These are phyloP conservation scores for Bacterosira constricta DNA, from an alignment of 108 stramenopile genomes.

Conservation along the genomic window DNA sequence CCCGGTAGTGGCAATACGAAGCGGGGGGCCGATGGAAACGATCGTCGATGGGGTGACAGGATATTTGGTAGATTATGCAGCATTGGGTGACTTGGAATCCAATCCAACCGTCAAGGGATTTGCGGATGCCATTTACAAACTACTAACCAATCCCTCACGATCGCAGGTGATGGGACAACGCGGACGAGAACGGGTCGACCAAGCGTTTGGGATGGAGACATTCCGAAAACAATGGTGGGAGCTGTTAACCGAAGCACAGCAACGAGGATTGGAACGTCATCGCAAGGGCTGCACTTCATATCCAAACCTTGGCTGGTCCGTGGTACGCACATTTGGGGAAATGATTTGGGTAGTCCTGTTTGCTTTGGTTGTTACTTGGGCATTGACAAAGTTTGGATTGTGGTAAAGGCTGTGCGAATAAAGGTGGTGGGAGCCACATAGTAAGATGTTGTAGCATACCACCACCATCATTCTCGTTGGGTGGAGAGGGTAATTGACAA, in stretches of 20 bases:
- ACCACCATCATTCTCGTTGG: no score
- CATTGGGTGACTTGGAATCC: background rate
- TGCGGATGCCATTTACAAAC: conserved; percentile 64
- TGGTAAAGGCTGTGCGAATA: conserved; percentile 8
- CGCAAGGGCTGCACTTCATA: conserved; percentile 12
- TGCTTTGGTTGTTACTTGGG: conserved; percentile 23
- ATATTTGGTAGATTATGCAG: conserved; percentile 68
- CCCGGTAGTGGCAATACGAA: conserved; percentile 83
- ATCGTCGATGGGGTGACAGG: conserved; percentile 88
- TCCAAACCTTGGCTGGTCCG: conserved; percentile 21
- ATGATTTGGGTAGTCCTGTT: conserved; percentile 22
- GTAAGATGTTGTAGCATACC: no score
- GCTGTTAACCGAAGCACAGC: conserved; percentile 50
- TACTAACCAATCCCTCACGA: conserved; percentile 50
- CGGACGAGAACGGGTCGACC: conserved; percentile 65
- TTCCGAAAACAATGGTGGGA: conserved; percentile 69
- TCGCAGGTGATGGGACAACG: conserved; percentile 64
- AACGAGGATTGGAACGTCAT: conserved; percentile 37
- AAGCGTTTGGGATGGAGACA: conserved; percentile 67
- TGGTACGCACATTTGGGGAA: conserved; percentile 22
- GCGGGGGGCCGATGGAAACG: conserved; percentile 95
- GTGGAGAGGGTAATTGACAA: no score
- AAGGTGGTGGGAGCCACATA: background rate
- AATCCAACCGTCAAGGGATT: conserved; percentile 62
- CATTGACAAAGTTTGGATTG: conserved; percentile 4